phyloP scores from a whole-genome alignment of 2,329 filamentous ascomycete genomes.

The Akanthomyces dipterigenus region DNA sequence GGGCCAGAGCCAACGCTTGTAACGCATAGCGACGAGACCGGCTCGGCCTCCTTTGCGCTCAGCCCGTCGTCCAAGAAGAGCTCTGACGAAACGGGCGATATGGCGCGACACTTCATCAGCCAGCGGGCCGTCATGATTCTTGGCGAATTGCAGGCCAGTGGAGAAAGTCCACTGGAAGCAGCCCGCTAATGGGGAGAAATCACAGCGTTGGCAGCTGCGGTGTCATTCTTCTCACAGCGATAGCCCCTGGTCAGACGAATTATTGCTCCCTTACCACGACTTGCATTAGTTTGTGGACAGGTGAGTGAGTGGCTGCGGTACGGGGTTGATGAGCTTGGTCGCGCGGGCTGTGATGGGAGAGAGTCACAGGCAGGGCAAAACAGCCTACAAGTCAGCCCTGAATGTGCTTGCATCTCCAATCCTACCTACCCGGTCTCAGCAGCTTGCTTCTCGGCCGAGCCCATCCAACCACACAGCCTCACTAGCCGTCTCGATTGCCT shows the following conservation, averaged over 20 bases:
- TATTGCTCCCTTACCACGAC: neutral
- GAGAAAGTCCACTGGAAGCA: neutral
- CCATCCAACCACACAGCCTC: conserved; percentile 9
- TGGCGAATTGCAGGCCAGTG: neutral
- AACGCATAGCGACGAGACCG: neutral
- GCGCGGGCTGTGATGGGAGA: too few relatives aligned
- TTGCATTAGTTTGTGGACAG: neutral
- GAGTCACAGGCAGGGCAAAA: neutral
- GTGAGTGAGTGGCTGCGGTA: neutral
- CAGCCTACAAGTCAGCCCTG: conserved; percentile 7
- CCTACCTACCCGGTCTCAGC: too few relatives aligned
- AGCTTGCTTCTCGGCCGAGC: conserved; percentile 8
- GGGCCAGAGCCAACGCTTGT: neutral
- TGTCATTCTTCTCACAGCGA: neutral
- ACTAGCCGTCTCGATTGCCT: neutral
- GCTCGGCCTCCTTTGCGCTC: neutral
- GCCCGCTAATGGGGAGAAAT: neutral
- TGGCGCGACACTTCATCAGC: neutral
- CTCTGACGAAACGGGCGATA: neutral
- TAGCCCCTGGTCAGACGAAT: neutral
- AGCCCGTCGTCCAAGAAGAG: neutral
- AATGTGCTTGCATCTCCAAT: neutral
- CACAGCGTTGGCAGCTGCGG: neutral
- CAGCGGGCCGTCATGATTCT: neutral
- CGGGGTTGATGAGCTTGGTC: neutral